Conservation (phyloP, 805 yeast genomes). For the Phaffomyces antillensis region DNA sequence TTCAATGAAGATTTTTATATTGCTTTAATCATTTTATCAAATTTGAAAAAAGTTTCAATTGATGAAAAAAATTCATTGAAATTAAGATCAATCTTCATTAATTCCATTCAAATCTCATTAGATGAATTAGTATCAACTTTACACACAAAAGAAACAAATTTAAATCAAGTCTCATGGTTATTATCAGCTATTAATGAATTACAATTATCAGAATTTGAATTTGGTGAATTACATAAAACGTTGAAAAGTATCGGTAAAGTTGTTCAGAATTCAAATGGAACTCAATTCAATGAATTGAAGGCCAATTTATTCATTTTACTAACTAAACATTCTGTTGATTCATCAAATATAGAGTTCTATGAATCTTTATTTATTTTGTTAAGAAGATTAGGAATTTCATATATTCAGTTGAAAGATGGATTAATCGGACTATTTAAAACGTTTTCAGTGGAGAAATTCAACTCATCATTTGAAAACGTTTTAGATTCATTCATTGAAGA, state of each 20-base stretch:
- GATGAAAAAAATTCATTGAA: background rate
- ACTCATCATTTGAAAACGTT: constrained; percentile 13
- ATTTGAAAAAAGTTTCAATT: background rate
- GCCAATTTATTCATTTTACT: constrained; percentile 24
- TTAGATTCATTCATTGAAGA: constrained; percentile 17
- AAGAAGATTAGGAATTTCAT: constrained; percentile 19
- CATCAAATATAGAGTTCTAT: constrained; percentile 20
- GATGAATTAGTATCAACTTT: background rate
- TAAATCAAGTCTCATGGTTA: constrained; percentile 23
- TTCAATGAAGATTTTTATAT: constrained; percentile 9
- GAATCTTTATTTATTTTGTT: constrained; percentile 30
- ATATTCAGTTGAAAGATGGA: constrained; percentile 16
- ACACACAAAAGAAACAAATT: background rate
- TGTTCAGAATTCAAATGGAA: constrained; percentile 3
- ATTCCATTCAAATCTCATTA: constrained; percentile 6
- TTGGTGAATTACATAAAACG: constrained; percentile 4
- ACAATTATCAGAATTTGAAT: constrained; percentile 7
- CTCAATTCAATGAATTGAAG: background rate
- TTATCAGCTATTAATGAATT: constrained; percentile 23
- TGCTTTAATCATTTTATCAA: constrained; percentile 12
- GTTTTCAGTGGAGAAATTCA: constrained; percentile 3
- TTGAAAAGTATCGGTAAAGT: constrained; percentile 10
- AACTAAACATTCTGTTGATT: constrained; percentile 14
- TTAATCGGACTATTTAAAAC: constrained; percentile 11
- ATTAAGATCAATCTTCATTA: constrained; percentile 8